These are phyloP conservation scores for Seiridium cupressi DNA, from an alignment of 2,329 filamentous ascomycete species.

Conservation along the genomic window DNA sequence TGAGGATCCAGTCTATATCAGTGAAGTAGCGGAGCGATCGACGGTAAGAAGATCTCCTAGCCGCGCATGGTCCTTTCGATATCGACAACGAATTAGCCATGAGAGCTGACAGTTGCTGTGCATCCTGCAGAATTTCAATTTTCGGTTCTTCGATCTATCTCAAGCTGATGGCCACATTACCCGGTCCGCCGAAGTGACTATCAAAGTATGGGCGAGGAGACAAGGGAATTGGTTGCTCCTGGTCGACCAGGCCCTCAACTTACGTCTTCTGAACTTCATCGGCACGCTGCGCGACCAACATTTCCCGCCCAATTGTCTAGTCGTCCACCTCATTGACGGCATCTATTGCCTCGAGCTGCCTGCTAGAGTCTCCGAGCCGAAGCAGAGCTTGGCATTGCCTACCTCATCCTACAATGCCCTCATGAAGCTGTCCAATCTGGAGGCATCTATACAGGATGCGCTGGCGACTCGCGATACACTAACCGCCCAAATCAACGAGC, in stretches of 20 bases:
- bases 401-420: conserved; percentile 85
- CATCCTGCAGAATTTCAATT: conserved; percentile 71
- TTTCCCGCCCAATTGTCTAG: conserved; percentile 76
- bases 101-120: conserved; percentile 12
- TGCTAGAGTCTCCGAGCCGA: conserved; percentile 45
- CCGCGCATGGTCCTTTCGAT: too few relatives aligned
- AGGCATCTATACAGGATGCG: conserved; percentile 89
- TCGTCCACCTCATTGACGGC: conserved; percentile 84
- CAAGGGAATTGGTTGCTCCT: conserved; percentile 59
- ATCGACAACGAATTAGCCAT: background rate
- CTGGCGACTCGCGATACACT: conserved; percentile 73
- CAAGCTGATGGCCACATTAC: conserved; percentile 62
- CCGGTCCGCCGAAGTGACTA: conserved; percentile 60
- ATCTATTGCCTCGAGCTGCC: conserved; percentile 79
- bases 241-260: conserved; percentile 68
- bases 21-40: conserved; percentile 75
- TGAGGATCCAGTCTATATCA: conserved; percentile 81
- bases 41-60: conserved; percentile 45
- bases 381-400: conserved; percentile 47
- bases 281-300: conserved; percentile 68
- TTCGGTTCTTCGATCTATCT: conserved; percentile 77
- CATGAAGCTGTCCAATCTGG: conserved; percentile 84
- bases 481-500: conserved; percentile 71
- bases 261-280: conserved; percentile 75
- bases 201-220: conserved; percentile 73